phyloP scores from a whole-genome alignment of 2,329 filamentous ascomycete genomes.

The Neofusicoccum parvum region DNA sequence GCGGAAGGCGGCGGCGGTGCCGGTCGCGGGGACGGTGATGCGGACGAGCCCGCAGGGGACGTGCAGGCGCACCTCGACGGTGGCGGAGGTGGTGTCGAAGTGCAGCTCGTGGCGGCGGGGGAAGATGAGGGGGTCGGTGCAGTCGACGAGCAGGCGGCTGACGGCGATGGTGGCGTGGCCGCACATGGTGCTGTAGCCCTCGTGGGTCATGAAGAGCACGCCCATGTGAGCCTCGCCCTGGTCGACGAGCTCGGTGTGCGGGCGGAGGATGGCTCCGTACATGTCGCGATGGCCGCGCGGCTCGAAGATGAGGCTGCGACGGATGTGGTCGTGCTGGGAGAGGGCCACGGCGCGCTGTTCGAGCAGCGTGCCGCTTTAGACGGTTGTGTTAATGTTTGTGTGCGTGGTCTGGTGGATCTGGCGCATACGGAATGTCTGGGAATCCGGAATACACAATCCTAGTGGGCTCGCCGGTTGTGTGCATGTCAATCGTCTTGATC shows the following conservation, averaged over 20 bases:
- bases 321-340: constrained; percentile 44
- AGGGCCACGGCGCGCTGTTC: constrained; percentile 44
- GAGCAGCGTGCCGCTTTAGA: constrained; percentile 41
- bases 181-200: constrained; percentile 55
- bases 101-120: constrained; percentile 37
- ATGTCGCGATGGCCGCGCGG: constrained; percentile 55
- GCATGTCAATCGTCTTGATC: constrained; percentile 35
- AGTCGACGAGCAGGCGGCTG: constrained; percentile 39
- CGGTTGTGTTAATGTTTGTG: not conserved
- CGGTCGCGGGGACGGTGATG: constrained; percentile 42
- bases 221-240: constrained; percentile 50
- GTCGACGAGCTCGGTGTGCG: constrained; percentile 45
- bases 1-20: constrained; percentile 19
- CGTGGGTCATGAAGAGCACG: constrained; percentile 52
- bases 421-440: constrained; percentile 33
- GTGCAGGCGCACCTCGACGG: constrained; percentile 43
- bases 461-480: constrained; percentile 54
- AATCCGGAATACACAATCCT: constrained; percentile 49
- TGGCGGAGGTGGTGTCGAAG: constrained; percentile 27
- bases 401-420: not conserved
- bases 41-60: constrained; percentile 49
- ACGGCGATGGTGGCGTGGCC: constrained; percentile 56
- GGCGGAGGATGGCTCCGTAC: constrained; percentile 53
- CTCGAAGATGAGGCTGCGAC: constrained; percentile 48
- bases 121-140: constrained; percentile 42